Evolutionary conservation across 2,329 filamentous ascomycete genomes (phyloP).

Genomic region (Pyrenophora teres): DNA sequence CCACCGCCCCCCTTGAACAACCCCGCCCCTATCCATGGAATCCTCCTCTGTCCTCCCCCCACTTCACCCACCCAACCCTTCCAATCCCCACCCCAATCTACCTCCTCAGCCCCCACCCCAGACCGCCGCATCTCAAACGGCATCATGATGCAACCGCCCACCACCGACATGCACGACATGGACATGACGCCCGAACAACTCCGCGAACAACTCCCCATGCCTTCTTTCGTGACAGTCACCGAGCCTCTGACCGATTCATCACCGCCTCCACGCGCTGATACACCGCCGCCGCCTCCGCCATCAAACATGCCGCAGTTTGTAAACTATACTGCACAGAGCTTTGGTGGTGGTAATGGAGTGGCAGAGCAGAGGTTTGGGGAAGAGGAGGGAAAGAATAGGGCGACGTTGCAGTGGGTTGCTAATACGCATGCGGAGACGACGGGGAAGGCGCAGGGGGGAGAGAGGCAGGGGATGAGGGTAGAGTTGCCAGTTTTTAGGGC

Average conservation of each 20-base stretch:
- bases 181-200: constrained; percentile 43
- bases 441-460: neutral
- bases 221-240: constrained; percentile 34
- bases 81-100: neutral
- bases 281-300: constrained; percentile 46
- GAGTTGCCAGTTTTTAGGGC: constrained; percentile 58
- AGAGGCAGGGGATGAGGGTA: constrained; percentile 39
- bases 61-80: neutral
- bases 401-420: constrained; percentile 41
- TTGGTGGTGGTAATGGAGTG: constrained; percentile 6
- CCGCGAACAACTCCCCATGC: constrained; percentile 43
- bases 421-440: constrained; percentile 25
- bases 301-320: constrained; percentile 40
- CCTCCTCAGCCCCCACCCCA: neutral
- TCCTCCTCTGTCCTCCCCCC: constrained; percentile 11
- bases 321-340: constrained; percentile 35
- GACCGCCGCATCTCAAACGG: constrained; percentile 25
- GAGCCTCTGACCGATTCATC: constrained; percentile 26
- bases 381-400: neutral
- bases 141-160: constrained; percentile 35
- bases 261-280: constrained; percentile 43
- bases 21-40: constrained; percentile 33
- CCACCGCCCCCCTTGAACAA: constrained; percentile 30
- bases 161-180: constrained; percentile 38
- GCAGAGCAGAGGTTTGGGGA: no score